Conservation (phyloP, 2,329 filamentous ascomycete species). For the Venturia aucupariae region DNA sequence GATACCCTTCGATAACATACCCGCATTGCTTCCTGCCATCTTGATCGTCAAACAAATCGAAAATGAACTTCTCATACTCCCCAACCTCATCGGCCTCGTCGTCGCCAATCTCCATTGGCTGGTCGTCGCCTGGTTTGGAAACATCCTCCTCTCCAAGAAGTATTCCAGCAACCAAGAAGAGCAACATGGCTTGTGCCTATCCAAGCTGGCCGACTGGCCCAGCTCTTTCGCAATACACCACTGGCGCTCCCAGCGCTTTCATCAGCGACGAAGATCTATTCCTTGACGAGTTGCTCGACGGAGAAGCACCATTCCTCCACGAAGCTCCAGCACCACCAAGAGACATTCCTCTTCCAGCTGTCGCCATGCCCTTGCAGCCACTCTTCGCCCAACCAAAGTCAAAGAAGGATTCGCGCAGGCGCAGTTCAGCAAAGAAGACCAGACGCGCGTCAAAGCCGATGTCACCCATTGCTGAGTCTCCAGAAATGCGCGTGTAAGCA, state of each 20-base stretch:
- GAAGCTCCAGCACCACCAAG: slow-evolving; percentile 33
- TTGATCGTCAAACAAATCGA: background rate
- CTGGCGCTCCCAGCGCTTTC: slow-evolving; percentile 30
- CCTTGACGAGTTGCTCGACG: slow-evolving; percentile 25
- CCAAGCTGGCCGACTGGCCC: slow-evolving; percentile 32
- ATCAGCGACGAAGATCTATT: slow-evolving; percentile 35
- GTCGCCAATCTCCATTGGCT: slow-evolving; percentile 14
- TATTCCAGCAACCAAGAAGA: slow-evolving; percentile 4
- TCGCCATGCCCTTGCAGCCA: slow-evolving; percentile 29
- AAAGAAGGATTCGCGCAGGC: slow-evolving; percentile 31
- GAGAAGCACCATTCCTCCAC: slow-evolving; percentile 26
- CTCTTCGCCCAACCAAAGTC: slow-evolving; percentile 32
- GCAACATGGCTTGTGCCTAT: slow-evolving; percentile 26
- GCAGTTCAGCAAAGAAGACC: slow-evolving; percentile 30
- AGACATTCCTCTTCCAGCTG: slow-evolving; percentile 18
- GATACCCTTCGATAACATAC: background rate
- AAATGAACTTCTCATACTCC: slow-evolving; percentile 11
- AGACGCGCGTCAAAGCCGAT: slow-evolving; percentile 32
- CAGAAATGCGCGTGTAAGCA: slow-evolving; percentile 29
- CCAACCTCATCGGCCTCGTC: slow-evolving; percentile 12
- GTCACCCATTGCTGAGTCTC: slow-evolving; percentile 33
- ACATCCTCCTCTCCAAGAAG: background rate
- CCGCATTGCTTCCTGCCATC: background rate
- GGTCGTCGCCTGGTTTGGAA: slow-evolving; percentile 8
- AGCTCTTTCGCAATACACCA: slow-evolving; percentile 24